phyloP scores from a whole-genome alignment of 2,329 filamentous ascomycete genomes.

The Penicillium sp. region DNA sequence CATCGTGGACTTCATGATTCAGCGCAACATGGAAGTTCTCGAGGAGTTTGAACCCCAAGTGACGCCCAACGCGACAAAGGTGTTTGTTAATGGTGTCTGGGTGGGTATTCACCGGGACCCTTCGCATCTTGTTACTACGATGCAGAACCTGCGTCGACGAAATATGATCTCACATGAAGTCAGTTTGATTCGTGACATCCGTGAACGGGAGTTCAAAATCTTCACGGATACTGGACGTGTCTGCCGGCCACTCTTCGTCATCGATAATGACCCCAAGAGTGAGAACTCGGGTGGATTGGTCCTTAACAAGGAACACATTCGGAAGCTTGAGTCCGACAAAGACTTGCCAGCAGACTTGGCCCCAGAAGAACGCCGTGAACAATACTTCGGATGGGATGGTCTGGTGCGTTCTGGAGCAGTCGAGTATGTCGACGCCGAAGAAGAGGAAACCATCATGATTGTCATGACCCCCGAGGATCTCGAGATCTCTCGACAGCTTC shows the following conservation, averaged over 20 bases:
- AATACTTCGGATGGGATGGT: slow-evolving; percentile 83
- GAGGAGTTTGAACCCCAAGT: slow-evolving; percentile 88
- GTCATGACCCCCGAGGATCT: slow-evolving; percentile 97
- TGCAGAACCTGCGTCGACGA: slow-evolving; percentile 73
- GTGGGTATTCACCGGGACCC: slow-evolving; percentile 92
- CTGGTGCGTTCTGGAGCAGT: slow-evolving; percentile 81
- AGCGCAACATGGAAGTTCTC: slow-evolving; percentile 90
- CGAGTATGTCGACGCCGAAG: slow-evolving; percentile 95
- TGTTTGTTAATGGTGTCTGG: slow-evolving; percentile 98
- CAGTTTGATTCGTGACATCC: slow-evolving; percentile 90
- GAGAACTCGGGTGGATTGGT: slow-evolving; percentile 73
- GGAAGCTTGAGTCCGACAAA: slow-evolving; percentile 70
- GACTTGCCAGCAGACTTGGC: slow-evolving; percentile 61
- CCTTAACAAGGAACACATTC: slow-evolving; percentile 79
- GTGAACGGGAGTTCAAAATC: slow-evolving; percentile 96
- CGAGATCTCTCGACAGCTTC: slow-evolving; percentile 70
- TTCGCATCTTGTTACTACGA: slow-evolving; percentile 74
- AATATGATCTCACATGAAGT: slow-evolving; percentile 88
- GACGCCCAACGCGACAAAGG: slow-evolving; percentile 90
- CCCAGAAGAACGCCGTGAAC: slow-evolving; percentile 55
- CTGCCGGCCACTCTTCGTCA: slow-evolving; percentile 87
- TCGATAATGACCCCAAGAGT: slow-evolving; percentile 78
- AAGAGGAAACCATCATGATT: slow-evolving; percentile 98
- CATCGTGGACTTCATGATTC: slow-evolving; percentile 92
- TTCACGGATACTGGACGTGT: slow-evolving; percentile 96